A percentile compares a stretch with the other conserved stretches of the same genome.
phyloP scores from a whole-genome alignment of 2,329 filamentous ascomycete genomes.

The Pseudogymnoascus sp. region DNA sequence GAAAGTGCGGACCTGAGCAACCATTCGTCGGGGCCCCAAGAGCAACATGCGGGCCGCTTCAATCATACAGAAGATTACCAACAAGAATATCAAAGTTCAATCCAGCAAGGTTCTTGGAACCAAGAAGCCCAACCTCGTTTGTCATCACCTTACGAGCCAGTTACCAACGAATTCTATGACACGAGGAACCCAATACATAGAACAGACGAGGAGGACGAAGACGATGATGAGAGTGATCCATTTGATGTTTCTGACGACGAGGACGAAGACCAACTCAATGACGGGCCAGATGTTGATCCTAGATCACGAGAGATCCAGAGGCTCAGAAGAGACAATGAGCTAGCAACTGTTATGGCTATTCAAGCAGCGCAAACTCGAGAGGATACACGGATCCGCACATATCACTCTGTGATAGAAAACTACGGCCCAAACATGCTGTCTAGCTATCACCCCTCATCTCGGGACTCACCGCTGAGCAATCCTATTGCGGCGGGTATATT shows the following conservation, averaged over 20 bases:
- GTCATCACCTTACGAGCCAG: neutral
- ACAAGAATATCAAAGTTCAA: neutral
- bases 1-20: neutral
- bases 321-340: conserved; percentile 20
- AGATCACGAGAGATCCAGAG: neutral
- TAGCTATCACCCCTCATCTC: conserved; percentile 58
- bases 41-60: neutral
- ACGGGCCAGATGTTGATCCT: neutral
- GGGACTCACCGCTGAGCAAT: conserved; percentile 69
- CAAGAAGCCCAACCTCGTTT: neutral
- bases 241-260: conserved; percentile 53
- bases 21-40: neutral
- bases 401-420: conserved; percentile 36
- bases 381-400: conserved; percentile 36
- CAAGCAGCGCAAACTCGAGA: conserved; percentile 25
- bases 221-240: conserved; percentile 28
- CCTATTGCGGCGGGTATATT: conserved; percentile 76
- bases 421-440: conserved; percentile 46
- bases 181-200: neutral
- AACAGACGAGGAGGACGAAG: neutral
- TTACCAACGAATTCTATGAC: neutral
- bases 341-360: conserved; percentile 24
- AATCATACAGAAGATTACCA: neutral
- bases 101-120: neutral
- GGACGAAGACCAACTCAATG: conserved; percentile 32